Evolutionary conservation across 2,329 filamentous ascomycete genomes (phyloP).

Genomic region (Mycosphaerella sp.): DNA sequence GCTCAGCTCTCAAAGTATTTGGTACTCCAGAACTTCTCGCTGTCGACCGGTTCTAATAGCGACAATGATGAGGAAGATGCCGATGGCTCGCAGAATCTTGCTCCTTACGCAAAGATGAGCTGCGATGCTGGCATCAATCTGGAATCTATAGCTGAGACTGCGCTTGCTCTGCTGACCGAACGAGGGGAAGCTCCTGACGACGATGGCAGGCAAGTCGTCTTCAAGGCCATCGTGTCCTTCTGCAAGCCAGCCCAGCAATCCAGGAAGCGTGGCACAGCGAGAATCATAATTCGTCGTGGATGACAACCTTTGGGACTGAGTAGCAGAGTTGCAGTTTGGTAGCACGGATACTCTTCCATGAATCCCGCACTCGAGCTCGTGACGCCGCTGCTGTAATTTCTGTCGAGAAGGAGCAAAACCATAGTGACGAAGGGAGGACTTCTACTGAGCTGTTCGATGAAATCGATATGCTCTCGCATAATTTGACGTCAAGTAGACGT

Average conservation of each 20-base stretch:
- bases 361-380: no score
- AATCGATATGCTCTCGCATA: no score
- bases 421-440: no score
- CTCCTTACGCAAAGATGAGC: constrained; percentile 22
- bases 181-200: background rate
- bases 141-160: constrained; percentile 28
- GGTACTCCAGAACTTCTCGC: constrained; percentile 26
- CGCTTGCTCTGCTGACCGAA: constrained; percentile 18
- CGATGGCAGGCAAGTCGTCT: constrained; percentile 13
- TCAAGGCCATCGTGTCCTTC: constrained; percentile 30
- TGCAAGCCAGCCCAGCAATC: constrained; percentile 11
- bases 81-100: background rate
- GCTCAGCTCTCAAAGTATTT: constrained; percentile 23
- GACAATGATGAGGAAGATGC: background rate
- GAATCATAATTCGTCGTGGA: background rate
- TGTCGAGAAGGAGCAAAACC: no score
- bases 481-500: no score
- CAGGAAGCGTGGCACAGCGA: constrained; percentile 18
- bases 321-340: no score
- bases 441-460: no score
- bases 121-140: constrained; percentile 30
- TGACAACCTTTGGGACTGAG: no score
- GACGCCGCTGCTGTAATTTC: no score
- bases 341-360: no score
- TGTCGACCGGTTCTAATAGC: background rate